Conservation (phyloP, 805 yeast species). For the Candida nemodendra region DNA sequence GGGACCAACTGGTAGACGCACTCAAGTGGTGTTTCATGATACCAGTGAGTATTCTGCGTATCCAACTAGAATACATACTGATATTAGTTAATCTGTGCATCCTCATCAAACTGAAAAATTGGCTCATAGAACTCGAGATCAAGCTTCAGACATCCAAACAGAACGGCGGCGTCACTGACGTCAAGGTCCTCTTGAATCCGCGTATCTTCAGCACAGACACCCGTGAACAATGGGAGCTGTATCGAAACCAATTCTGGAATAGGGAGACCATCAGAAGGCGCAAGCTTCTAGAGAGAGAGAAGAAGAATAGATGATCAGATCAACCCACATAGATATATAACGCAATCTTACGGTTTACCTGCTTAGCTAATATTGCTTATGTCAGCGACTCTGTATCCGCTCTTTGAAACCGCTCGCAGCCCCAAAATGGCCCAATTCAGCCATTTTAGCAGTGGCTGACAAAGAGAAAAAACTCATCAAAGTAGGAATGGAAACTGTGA, state of each 20-base stretch:
- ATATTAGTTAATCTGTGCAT: conserved; percentile 7
- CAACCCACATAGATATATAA: conserved; percentile 6
- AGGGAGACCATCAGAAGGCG: conserved; percentile 71
- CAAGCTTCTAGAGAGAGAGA: conserved; percentile 23
- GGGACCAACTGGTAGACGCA: conserved; percentile 31
- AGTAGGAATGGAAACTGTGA: too few species aligned
- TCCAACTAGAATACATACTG: conserved; percentile 7
- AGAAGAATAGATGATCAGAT: conserved; percentile 14
- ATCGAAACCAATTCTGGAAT: conserved; percentile 91
- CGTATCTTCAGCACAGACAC: conserved; percentile 78
- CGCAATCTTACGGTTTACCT: too few species aligned
- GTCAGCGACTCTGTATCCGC: neutral
- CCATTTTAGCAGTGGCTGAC: conserved; percentile 1
- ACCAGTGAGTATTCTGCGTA: conserved; percentile 16
- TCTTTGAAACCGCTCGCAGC: neutral
- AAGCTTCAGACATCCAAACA: conserved; percentile 45
- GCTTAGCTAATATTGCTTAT: too few species aligned
- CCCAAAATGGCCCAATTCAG: neutral
- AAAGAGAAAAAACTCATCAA: too few species aligned
- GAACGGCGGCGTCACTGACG: conserved; percentile 71
- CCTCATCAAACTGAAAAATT: conserved; percentile 17
- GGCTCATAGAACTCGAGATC: conserved; percentile 26
- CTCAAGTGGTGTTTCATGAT: conserved; percentile 16
- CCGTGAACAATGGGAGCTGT: conserved; percentile 93
- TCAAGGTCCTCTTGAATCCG: conserved; percentile 78